A percentile compares a stretch with the other conserved stretches of the same genome.
Evolutionary conservation across 352 stramenopile species (phyloP).

Genomic region (Nothophytophthora sp.): DNA sequence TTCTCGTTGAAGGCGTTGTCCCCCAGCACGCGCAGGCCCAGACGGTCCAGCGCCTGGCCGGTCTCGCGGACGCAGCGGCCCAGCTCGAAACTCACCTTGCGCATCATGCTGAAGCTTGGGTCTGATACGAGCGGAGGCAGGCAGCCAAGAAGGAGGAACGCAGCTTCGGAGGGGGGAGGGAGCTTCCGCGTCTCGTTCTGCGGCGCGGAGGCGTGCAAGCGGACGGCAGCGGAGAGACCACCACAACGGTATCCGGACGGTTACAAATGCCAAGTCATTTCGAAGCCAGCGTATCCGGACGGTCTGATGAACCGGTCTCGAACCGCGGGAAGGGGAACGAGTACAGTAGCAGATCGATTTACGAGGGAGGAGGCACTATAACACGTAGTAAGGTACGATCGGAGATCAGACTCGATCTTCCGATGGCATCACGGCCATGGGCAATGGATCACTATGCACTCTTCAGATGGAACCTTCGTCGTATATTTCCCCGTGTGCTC

Average conservation of each 20-base stretch:
- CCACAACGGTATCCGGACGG: slow-evolving; percentile 28
- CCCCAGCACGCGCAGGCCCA: slow-evolving; percentile 89
- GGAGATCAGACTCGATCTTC: no score
- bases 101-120: slow-evolving; percentile 63
- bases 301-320: slow-evolving; percentile 14
- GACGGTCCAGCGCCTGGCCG: slow-evolving; percentile 94
- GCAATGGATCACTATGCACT: no score
- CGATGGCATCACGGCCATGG: no score
- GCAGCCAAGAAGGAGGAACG: slow-evolving; percentile 12
- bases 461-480: no score
- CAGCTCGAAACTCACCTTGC: slow-evolving; percentile 89
- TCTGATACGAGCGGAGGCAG: slow-evolving; percentile 20
- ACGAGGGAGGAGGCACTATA: no score
- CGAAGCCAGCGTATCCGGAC: slow-evolving; percentile 15
- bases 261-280: not conserved
- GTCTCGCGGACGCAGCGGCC: slow-evolving; percentile 95
- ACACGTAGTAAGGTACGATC: no score
- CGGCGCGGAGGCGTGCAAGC: not conserved
- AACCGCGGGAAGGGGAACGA: slow-evolving; percentile 6
- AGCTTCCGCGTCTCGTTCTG: not conserved
- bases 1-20: slow-evolving; percentile 91
- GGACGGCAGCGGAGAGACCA: slow-evolving; percentile 30
- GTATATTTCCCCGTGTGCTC: not conserved
- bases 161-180: not conserved
- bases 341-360: no score